Percentiles rank a stretch among this genome's conserved stretches.
phyloP scores from a whole-genome alignment of 176 grass and related monocot species.

The Stipa capillata region DNA sequence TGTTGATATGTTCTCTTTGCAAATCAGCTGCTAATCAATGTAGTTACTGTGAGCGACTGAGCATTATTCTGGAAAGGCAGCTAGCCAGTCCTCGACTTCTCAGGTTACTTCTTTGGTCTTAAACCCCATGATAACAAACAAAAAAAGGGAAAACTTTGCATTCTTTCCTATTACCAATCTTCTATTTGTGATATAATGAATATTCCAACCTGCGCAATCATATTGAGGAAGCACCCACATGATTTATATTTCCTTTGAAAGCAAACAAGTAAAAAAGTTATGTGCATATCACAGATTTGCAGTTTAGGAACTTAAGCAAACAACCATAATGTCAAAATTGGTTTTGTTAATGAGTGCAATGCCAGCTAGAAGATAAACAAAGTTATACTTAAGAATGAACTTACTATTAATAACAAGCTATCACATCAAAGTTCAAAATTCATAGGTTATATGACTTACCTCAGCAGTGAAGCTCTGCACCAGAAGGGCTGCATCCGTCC shows the following conservation, averaged over 20 bases:
- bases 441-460: conserved; percentile 48
- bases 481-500: conserved; percentile 41
- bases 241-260: background rate
- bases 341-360: background rate
- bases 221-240: background rate
- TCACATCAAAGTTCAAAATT: too few relatives aligned
- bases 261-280: background rate
- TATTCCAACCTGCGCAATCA: background rate
- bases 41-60: background rate
- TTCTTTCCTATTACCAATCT: too few relatives aligned
- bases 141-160: too few relatives aligned
- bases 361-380: background rate
- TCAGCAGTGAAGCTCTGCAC: conserved; percentile 69
- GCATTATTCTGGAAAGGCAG: background rate
- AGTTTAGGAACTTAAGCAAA: background rate
- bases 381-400: background rate
- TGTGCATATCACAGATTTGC: background rate
- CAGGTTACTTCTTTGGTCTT: background rate
- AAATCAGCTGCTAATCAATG: background rate
- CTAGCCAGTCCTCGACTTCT: background rate
- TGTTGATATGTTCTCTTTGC: background rate
- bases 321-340: background rate
- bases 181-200: background rate
- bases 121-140: background rate
- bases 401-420: background rate